These are phyloP conservation scores for Paralagenidium karlingii DNA, from an alignment of 352 stramenopile species.

Conservation along the genomic window DNA sequence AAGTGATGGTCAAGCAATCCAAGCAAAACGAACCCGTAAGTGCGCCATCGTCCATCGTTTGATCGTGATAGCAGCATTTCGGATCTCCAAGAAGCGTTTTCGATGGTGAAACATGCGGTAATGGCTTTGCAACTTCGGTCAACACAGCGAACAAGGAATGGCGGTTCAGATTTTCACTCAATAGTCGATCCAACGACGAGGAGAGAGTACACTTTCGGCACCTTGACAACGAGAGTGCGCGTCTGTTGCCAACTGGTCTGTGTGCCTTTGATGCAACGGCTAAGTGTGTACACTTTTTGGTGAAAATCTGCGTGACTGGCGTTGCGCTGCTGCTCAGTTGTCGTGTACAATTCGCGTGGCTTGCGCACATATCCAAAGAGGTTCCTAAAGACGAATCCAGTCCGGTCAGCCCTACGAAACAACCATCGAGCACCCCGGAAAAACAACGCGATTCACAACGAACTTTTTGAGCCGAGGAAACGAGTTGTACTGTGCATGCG, in stretches of 20 bases:
- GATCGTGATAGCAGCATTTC: constrained; percentile 25
- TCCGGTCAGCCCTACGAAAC: no score
- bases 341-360: constrained; percentile 55
- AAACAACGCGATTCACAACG: constrained; percentile 1
- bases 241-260: constrained; percentile 54
- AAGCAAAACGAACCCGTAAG: constrained; percentile 24
- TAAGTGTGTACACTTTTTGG: constrained; percentile 37
- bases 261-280: constrained; percentile 35
- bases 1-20: not conserved
- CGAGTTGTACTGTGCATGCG: constrained; percentile 44
- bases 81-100: constrained; percentile 27
- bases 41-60: constrained; percentile 33
- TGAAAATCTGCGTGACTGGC: constrained; percentile 61
- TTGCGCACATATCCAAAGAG: constrained; percentile 66
- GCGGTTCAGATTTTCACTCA: no score
- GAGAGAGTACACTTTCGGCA: constrained; percentile 10
- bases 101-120: constrained; percentile 55
- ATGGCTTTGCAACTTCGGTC: constrained; percentile 44
- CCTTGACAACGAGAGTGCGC: constrained; percentile 40
- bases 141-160: no score
- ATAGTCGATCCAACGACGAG: not conserved
- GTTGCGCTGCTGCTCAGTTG: constrained; percentile 60
- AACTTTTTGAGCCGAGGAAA: constrained; percentile 78
- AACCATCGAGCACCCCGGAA: not conserved
- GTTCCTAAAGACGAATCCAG: no score